These are phyloP conservation scores for Strigomonas culicis DNA, from an alignment of 208 protist species.

Conservation along the genomic window DNA sequence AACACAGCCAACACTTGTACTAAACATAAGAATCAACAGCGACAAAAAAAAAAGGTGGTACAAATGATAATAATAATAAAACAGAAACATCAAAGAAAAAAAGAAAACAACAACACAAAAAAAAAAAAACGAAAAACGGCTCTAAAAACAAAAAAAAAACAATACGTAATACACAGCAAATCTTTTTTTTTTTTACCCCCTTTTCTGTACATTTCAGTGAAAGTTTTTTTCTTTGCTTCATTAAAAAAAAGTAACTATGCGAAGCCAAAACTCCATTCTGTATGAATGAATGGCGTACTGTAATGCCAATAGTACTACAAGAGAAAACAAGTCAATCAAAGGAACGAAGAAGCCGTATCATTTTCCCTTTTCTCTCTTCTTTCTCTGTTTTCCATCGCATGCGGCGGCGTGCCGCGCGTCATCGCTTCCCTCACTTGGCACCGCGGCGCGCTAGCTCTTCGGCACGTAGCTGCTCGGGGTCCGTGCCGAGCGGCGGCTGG, in stretches of 20 bases:
- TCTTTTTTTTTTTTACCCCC: conserved; percentile 2
- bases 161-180: not conserved
- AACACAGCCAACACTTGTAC: not conserved
- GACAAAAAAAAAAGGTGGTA: not conserved
- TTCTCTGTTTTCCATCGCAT: not conserved
- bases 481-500: conserved; percentile 79
- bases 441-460: conserved; percentile 33
- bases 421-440: conserved; percentile 1
- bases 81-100: not conserved
- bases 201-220: not conserved
- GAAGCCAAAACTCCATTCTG: no score
- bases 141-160: conserved; percentile 1
- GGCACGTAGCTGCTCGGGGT: conserved; percentile 57
- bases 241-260: not conserved
- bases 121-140: not conserved
- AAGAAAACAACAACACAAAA: conserved; percentile 12
- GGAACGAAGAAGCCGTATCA: conserved; percentile 12
- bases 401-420: not conserved
- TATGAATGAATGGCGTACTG: no score
- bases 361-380: conserved; percentile 4
- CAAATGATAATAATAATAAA: not conserved
- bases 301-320: not conserved
- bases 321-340: not conserved
- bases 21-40: not conserved
- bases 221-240: conserved; percentile 4